Base-by-base conservation (phyloP, 2,329 filamentous ascomycete genomes). In the Fusarium solani-melongenae region DNA sequence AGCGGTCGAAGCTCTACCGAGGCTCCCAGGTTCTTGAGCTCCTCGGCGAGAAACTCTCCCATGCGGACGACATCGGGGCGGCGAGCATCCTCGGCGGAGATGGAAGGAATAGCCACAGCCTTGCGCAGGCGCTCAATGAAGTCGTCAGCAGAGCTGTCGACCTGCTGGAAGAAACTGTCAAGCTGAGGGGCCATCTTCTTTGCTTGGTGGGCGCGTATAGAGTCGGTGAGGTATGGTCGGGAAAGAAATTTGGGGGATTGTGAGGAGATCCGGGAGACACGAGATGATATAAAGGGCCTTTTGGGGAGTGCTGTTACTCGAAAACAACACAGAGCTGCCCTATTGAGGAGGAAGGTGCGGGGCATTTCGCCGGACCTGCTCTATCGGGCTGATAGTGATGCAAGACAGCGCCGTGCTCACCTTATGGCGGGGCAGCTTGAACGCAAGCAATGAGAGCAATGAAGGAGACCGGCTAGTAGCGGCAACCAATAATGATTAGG, bases 61-160 rank as follows among this genome's bases (percentile, higher is more conserved):
- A 99, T 99, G 87, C 92, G 94, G 80, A 99, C 91, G 72, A 99
- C 96, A 88, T 99, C 95, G 64, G 92, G 92, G 69, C 96, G 92
- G 80, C 94, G 92, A 77, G 93, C 92, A 80, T 96, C 94, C 72
- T 98, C 95, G 56, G 96, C 94, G 36, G 96, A 98, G 82, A 99
- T 89, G 72, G 96, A 99, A 22, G 96, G 96, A 79, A 99, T 99
- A 61, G 95, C 96, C 69, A 99, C 96, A 63, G 96, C 96, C 84
- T 95, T 91, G 80, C 94, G 90, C 69, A 99, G 91, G 77, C 96
- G 92, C 78, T 97, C 93, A 83, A 98, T 97, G 86, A 98, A 98
- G 81, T 90, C 87, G 76, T 92, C 90, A 59, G 94, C 89, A 79
- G 95, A 88, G 81, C 85, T 86, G 84, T 98, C 95, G 78, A 98